These are phyloP conservation scores for Cylindrodendrum hubeiense DNA, from an alignment of 2,329 filamentous ascomycete genomes.

Conservation along the genomic window DNA sequence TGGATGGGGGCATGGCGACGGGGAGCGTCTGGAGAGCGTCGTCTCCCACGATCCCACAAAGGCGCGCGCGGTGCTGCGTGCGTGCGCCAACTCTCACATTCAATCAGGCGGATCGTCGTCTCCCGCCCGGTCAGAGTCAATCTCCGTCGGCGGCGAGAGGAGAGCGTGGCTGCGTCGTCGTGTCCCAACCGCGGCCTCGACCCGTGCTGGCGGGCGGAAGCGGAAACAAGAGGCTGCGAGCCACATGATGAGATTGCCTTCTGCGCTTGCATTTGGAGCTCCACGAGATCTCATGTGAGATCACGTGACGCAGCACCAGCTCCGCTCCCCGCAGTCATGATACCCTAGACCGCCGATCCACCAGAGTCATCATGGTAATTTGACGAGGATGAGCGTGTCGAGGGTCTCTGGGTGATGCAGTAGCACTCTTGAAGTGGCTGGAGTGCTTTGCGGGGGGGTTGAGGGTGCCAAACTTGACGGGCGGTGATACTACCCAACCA, in stretches of 20 bases:
- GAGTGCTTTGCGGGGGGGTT: background rate
- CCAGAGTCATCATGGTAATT: background rate
- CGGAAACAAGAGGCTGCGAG: conserved; percentile 28
- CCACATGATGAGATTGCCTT: conserved; percentile 41
- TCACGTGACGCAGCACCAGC: conserved; percentile 36
- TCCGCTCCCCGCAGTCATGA: conserved; percentile 44
- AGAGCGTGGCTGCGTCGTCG: background rate
- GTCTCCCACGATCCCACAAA: no score
- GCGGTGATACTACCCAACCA: background rate
- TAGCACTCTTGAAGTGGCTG: background rate
- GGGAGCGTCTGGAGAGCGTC: no score
- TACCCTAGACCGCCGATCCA: conserved; percentile 20
- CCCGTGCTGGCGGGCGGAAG: conserved; percentile 25
- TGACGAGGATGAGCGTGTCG: background rate
- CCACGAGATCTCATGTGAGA: conserved; percentile 34
- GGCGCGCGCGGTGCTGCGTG: background rate
- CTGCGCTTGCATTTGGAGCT: conserved; percentile 5
- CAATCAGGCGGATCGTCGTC: background rate
- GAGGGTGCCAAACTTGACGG: background rate
- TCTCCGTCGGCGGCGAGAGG: background rate
- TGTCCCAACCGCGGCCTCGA: conserved; percentile 19
- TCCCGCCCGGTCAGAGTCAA: background rate
- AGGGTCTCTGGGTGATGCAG: background rate
- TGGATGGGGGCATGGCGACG: conserved; percentile 10
- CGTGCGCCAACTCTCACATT: background rate